Percentiles rank a stretch among this genome's conserved stretches.
Evolutionary conservation across 2,329 filamentous ascomycete genomes (phyloP).

Genomic region (Diplodia scrobiculata): DNA sequence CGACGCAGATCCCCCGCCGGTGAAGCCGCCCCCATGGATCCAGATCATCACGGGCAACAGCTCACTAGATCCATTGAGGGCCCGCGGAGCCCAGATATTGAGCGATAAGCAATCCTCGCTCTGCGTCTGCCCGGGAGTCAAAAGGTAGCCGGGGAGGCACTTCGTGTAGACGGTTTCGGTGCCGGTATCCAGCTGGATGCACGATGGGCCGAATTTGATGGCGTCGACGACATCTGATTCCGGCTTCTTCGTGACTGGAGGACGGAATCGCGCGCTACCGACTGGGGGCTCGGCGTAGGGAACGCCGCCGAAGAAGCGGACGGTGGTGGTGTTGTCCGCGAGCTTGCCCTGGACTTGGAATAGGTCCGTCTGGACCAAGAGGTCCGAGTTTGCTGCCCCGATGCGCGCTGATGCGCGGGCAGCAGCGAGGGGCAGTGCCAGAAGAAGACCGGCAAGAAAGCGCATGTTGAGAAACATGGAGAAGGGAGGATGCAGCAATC

Average conservation of each 20-base stretch:
- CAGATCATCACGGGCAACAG: conserved; percentile 47
- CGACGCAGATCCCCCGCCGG: conserved; percentile 41
- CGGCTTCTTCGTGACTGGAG: conserved; percentile 33
- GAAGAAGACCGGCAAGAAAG: background rate
- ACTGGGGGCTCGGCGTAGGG: conserved; percentile 28
- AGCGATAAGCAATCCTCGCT: conserved; percentile 41
- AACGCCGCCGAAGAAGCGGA: conserved; percentile 30
- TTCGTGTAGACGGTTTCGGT: conserved; percentile 34
- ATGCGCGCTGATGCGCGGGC: background rate
- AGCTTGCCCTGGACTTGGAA: conserved; percentile 33
- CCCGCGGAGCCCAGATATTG: conserved; percentile 40
- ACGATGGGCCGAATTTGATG: conserved; percentile 35
- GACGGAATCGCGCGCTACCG: conserved; percentile 23
- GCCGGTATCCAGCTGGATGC: conserved; percentile 34
- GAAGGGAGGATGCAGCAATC: background rate
- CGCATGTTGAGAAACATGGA: background rate
- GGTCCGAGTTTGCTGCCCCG: conserved; percentile 9
- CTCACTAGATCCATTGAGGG: conserved; percentile 31
- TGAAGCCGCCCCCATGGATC: conserved; percentile 50
- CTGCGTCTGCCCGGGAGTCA: conserved; percentile 32
- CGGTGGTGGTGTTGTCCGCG: conserved; percentile 34
- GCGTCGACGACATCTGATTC: conserved; percentile 32
- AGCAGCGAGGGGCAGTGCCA: background rate
- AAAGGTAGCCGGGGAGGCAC: conserved; percentile 34
- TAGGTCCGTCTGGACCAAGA: conserved; percentile 33